Evolutionary conservation across 108 stramenopile species (phyloP), one percentile per base, ranked within the genome.

Genomic region (Epipyxis sp.): DNA sequence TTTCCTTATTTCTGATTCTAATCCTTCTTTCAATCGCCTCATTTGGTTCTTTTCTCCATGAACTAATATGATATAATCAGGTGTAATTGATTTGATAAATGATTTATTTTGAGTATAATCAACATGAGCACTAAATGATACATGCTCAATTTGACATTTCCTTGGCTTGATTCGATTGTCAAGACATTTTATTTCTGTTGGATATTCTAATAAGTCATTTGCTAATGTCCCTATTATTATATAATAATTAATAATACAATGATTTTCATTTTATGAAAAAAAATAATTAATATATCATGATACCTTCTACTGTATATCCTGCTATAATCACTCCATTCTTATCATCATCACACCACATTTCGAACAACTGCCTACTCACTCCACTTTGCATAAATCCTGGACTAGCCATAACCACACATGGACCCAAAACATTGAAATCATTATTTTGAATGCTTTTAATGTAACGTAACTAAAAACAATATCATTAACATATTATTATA

Each of bases 341-440:
- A 1, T 91, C 94, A 84, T 98, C 94, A 10, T 88, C 65, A 30
- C 94, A 95, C 98, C 98, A 99, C 44, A 91, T 87, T 81, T 99
- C 98, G 71, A 99, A 98, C 0, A 98, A 88, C 78, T 94, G 91
- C 10, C 98, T 90, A 6, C 88, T 90, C 1, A 96, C 95, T 67
- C 98, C 98, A 69, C 84, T 86, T 78, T 99, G 97, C 20, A 99
- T 84, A 93, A 98, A 95, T n/a, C 98, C 98, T 0, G 98, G 98
- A 42, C 91, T 88, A 43, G 97, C 98, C 81, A 99, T 91, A 39
- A 98, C 98, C 1, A 99, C 98, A 34, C 87, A 88, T 10, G 97
- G 94, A 25, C 93, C 94, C 40, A 92, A 85, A 81, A 94, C 94
- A 59, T 90, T 89, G 86, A 96, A 91, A 44, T 76, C 88, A 3